These are phyloP conservation scores for Shiraia bambusicola DNA, from an alignment of 2,329 filamentous ascomycete species.

Conservation along the genomic window DNA sequence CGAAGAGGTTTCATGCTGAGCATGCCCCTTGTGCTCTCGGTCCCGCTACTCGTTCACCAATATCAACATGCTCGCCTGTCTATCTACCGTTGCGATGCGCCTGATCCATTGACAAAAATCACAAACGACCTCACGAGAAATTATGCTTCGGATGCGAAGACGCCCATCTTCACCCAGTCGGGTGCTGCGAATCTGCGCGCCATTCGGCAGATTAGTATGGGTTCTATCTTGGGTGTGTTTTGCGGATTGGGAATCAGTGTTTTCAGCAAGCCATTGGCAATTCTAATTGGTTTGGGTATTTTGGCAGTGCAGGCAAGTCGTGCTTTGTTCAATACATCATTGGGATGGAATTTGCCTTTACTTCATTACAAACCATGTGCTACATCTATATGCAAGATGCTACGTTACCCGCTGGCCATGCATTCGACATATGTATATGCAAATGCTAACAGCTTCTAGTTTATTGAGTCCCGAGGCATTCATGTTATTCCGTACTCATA, in stretches of 20 bases:
- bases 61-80: conserved; percentile 19
- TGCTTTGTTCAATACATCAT: neutral
- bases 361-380: conserved; percentile 1
- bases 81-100: conserved; percentile 42
- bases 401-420: conserved; percentile 3
- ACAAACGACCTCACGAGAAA: conserved; percentile 38
- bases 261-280: conserved; percentile 69
- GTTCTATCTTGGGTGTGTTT: conserved; percentile 48
- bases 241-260: conserved; percentile 66
- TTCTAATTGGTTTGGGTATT: conserved; percentile 66
- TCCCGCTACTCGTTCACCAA: conserved; percentile 35
- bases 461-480: conserved; percentile 55
- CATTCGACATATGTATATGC: conserved; percentile 12
- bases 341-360: neutral
- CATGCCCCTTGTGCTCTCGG: conserved; percentile 39
- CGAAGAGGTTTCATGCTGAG: conserved; percentile 41
- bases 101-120: conserved; percentile 40
- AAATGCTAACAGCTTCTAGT: conserved; percentile 39
- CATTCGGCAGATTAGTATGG: conserved; percentile 49
- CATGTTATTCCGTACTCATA: conserved; percentile 52
- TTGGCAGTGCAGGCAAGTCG: conserved; percentile 62
- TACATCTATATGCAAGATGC: conserved; percentile 6
- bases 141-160: conserved; percentile 44
- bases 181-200: conserved; percentile 46
- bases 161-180: conserved; percentile 41